Conservation (phyloP, 2,329 filamentous ascomycete genomes). For the Penicillium aurantiogriseum region DNA sequence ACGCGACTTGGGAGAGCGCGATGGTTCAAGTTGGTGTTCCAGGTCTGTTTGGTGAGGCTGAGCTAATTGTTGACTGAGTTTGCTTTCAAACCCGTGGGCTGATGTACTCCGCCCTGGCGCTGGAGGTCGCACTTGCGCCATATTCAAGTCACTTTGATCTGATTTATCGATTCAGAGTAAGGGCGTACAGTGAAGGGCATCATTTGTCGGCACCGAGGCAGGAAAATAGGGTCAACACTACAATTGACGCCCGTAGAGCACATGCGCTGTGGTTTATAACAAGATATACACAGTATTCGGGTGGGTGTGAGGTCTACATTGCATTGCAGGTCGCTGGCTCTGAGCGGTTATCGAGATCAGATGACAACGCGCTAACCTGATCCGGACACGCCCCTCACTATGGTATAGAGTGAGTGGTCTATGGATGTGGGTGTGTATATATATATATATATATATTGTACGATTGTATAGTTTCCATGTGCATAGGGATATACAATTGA, state of each 20-base stretch:
- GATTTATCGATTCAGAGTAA: constrained; percentile 6
- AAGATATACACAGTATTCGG: background rate
- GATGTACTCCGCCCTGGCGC: constrained; percentile 23
- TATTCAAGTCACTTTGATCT: constrained; percentile 13
- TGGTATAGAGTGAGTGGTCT: too few species aligned
- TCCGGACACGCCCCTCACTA: background rate
- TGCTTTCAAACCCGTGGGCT: constrained; percentile 34
- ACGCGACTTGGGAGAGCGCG: constrained; percentile 53
- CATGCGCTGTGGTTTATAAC: background rate
- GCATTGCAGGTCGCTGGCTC: constrained; percentile 2
- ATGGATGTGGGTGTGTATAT: background rate
- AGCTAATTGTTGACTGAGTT: constrained; percentile 38
- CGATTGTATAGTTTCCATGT: background rate
- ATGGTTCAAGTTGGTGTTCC: constrained; percentile 17
- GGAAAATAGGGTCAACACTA: background rate
- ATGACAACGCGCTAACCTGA: constrained; percentile 8
- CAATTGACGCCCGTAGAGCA: background rate
- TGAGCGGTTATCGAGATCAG: constrained; percentile 12
- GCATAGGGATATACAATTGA: background rate
- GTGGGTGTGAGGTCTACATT: background rate
- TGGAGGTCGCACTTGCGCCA: constrained; percentile 23
- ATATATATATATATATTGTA: background rate
- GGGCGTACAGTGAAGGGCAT: constrained; percentile 6
- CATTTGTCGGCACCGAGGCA: background rate
- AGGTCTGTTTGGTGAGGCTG: constrained; percentile 24